Base-by-base conservation (phyloP, 1,284 basidiomycete species). In the Stygiomarasmius scandens region DNA sequence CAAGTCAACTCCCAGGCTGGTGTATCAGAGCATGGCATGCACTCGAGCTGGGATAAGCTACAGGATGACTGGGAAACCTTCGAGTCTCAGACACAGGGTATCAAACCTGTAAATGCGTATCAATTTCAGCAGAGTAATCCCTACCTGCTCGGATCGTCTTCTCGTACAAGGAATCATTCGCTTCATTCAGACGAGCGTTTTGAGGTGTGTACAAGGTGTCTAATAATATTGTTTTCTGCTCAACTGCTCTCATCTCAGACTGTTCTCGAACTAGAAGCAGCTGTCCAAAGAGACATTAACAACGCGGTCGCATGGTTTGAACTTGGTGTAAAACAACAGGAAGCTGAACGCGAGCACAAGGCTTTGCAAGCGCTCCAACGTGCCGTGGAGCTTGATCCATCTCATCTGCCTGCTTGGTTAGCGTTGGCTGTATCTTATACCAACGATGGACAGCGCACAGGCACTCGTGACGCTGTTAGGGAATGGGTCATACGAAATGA, bases 261-360 rank as follows among this genome's bases (percentile, higher is more conserved):
- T 62, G 86, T 95, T 5, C 79, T 98, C 16, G 92, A 96, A 71
- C 82, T 95, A 25, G 96, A 99, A 75, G 96, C 95, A 2, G 84
- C 83, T 8, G 95, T 97, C 9, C 93, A 97, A 69, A 81, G 81
- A 44, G 83, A 95, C 64, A 87, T 90, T 38, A 77, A 72, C 0
- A 84, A 92, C 61, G 87, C 92, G 0, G 67, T 74, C 36, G 89
- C 89, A 6, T 99, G 96, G 96, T 95, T 86, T 68, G 85, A 91
- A 58, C 87, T 99, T 47, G 96, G 97, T 24, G 88, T 99, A 48
- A 96, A 95, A 74, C 97, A 99, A 70, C 96, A 99, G 74, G 96
- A 98, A 74, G 98, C 97, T 71, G 96, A 99, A 72, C 87, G 96
- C 22, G 96, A 99, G 74, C 82, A 85, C 22, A 90, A 94, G 66